Conservation (phyloP, 495 filamentous ascomycete genomes). For the Pseudomonodictys pantanalensis region DNA sequence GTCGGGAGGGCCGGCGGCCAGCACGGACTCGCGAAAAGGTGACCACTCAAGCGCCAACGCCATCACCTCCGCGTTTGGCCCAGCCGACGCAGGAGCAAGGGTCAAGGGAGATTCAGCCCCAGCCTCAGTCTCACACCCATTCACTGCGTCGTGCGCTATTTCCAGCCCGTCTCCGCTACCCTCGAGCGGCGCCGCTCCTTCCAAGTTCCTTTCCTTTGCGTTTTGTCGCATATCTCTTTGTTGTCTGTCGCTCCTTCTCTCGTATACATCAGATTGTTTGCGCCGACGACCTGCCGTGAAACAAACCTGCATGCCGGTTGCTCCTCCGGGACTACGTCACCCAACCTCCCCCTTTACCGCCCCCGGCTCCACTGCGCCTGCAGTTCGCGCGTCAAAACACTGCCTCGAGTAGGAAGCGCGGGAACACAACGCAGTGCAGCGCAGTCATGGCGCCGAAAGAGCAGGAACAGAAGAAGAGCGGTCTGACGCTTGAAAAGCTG, state of each 20-base stretch:
- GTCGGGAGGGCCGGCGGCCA: not conserved
- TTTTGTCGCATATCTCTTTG: slow-evolving; percentile 4
- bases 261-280: slow-evolving; percentile 1
- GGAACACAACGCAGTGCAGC: not conserved
- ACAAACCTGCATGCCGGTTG: not conserved
- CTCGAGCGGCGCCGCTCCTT: slow-evolving; percentile 23
- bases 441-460: slow-evolving; percentile 27
- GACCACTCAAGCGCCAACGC: not conserved
- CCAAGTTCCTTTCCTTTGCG: slow-evolving; percentile 1
- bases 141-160: slow-evolving; percentile 10
- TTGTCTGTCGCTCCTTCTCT: not conserved
- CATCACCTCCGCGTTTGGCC: not conserved
- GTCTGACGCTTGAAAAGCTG: slow-evolving; percentile 79
- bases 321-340: slow-evolving; percentile 28
- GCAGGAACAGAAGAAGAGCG: slow-evolving; percentile 57
- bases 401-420: not conserved
- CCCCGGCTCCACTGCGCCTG: not conserved
- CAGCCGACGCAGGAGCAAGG: slow-evolving; percentile 5
- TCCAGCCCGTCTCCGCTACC: slow-evolving; percentile 1
- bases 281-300: slow-evolving; percentile 1
- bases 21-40: not conserved
- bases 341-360: slow-evolving; percentile 34
- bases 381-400: not conserved
- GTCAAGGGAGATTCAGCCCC: not conserved
- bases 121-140: slow-evolving; percentile 2